Evolutionary conservation across 495 filamentous ascomycete species (phyloP).

Genomic region (Tuber calosporum): DNA sequence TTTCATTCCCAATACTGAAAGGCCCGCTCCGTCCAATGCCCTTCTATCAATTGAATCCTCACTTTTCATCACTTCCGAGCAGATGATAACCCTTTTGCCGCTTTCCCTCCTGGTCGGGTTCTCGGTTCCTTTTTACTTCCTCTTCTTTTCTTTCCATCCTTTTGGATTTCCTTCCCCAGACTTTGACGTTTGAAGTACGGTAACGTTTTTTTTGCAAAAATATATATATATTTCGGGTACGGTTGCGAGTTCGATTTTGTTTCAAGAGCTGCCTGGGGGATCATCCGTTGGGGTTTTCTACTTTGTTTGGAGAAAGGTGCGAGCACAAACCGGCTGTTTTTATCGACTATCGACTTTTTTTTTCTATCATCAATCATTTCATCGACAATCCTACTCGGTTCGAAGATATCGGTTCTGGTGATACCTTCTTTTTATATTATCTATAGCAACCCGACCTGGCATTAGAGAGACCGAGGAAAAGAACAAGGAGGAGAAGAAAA

Average conservation of each 20-base stretch:
- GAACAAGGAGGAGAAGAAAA: neutral
- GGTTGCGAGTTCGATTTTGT: neutral
- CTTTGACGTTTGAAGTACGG: neutral
- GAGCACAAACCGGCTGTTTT: neutral
- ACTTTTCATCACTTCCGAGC: conserved; percentile 9
- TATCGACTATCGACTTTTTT: neutral
- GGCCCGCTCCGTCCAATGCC: conserved; percentile 1
- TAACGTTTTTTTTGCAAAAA: neutral
- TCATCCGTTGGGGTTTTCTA: neutral
- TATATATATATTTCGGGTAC: conserved; percentile 1
- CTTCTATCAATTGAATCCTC: conserved; percentile 2
- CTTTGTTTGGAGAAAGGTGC: neutral
- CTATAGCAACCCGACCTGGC: neutral
- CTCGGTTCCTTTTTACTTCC: conserved; percentile 22
- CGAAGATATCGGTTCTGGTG: neutral
- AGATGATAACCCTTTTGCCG: conserved; percentile 36
- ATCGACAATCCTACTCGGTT: neutral
- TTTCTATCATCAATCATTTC: neutral
- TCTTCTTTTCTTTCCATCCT: conserved; percentile 28
- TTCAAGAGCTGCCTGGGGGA: neutral
- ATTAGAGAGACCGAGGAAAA: neutral
- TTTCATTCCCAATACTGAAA: neutral
- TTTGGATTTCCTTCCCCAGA: conserved; percentile 13
- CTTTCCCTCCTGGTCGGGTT: conserved; percentile 17
- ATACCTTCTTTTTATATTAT: neutral